These are phyloP conservation scores for Mucor plumbeus DNA, from an alignment of 371 early-diverging fungal genomes.

Conservation along the genomic window DNA sequence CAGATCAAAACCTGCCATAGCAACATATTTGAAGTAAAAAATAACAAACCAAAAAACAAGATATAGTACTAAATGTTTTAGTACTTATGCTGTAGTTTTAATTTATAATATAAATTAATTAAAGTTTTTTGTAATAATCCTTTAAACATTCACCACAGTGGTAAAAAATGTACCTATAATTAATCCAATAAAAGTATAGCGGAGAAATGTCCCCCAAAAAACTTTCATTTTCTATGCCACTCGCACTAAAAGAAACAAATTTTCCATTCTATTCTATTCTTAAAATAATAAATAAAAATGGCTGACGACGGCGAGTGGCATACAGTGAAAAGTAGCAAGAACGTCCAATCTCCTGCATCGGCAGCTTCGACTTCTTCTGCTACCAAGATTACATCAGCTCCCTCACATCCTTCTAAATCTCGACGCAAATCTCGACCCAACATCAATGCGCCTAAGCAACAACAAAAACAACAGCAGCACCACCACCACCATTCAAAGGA, in stretches of 20 bases:
- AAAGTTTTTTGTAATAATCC: background rate
- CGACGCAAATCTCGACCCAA: constrained; percentile 17
- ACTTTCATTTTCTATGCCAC: background rate
- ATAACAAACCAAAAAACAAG: too few relatives aligned
- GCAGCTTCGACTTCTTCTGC: background rate
- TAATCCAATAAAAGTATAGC: background rate
- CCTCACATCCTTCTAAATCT: background rate
- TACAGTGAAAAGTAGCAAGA: constrained; percentile 27
- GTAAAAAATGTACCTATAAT: background rate
- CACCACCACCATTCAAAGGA: background rate
- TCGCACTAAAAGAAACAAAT: background rate
- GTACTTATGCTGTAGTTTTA: too few relatives aligned
- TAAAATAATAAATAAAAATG: constrained; percentile 15
- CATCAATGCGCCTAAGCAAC: background rate
- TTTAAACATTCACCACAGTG: background rate
- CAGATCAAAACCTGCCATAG: too few relatives aligned
- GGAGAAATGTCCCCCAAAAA: background rate
- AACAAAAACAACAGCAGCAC: background rate
- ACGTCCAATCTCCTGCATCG: background rate
- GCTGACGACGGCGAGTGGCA: constrained; percentile 43
- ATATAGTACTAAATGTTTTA: too few relatives aligned
- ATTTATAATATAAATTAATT: too few relatives aligned
- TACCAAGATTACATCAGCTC: background rate
- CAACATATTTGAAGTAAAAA: too few relatives aligned
- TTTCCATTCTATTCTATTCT: constrained; percentile 8